Evolutionary conservation across 169 alveolate genomes (phyloP).

Genomic region (Plasmodium yoelii): DNA sequence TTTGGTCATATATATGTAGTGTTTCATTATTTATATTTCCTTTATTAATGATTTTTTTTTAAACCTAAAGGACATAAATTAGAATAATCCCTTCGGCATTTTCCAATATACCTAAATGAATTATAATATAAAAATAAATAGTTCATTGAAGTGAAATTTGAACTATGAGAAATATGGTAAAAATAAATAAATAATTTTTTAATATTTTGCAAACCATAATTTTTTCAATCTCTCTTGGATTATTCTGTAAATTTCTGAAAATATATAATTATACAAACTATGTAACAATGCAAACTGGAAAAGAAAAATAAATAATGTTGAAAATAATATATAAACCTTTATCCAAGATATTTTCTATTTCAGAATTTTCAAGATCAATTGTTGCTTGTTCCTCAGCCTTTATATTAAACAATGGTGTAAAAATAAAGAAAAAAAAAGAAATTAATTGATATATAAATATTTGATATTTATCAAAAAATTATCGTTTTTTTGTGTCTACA

Average conservation of each 20-base stretch:
- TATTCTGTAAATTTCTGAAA: conserved; percentile 58
- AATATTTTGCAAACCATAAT: conserved; percentile 38
- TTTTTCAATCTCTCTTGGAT: conserved; percentile 64
- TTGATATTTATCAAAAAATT: not conserved
- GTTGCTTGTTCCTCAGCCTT: conserved; percentile 74
- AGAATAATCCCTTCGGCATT: conserved; percentile 60
- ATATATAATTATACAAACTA: not conserved
- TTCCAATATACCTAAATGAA: conserved; percentile 66
- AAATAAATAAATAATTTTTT: not conserved
- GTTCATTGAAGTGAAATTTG: not conserved
- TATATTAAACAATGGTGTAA: not conserved
- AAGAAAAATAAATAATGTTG: conserved; percentile 16
- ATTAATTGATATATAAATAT: not conserved
- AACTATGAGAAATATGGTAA: not conserved
- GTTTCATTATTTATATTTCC: no score
- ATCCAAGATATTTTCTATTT: conserved; percentile 62
- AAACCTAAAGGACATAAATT: conserved; percentile 67
- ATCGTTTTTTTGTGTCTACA: not conserved
- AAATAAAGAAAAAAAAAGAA: not conserved
- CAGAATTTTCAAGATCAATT: conserved; percentile 66
- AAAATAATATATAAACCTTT: conserved; percentile 38
- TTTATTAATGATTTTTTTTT: not conserved
- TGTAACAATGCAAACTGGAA: not conserved
- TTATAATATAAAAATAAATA: conserved; percentile 9
- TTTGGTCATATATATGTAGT: no score